Percentiles rank a stretch among this genome's conserved stretches.
phyloP scores from a whole-genome alignment of 805 yeast species.

The Brettanomyces anomalus region DNA sequence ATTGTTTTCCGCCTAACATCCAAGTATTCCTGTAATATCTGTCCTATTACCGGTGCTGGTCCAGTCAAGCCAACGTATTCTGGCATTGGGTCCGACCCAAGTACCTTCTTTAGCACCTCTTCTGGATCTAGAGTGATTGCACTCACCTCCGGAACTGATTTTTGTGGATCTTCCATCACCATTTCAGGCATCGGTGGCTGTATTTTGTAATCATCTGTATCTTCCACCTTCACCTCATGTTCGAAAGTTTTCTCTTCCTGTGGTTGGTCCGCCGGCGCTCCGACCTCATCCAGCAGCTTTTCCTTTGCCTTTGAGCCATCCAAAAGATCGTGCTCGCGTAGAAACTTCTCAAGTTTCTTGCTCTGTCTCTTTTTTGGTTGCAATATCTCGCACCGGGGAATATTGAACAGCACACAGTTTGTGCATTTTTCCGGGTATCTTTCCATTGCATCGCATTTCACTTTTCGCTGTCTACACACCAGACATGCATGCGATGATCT shows the following conservation, averaged over 20 bases:
- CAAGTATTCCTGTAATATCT: constrained; percentile 20
- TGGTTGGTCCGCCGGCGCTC: neutral
- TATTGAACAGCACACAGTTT: constrained; percentile 62
- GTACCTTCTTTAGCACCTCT: constrained; percentile 10
- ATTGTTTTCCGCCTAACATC: constrained; percentile 4
- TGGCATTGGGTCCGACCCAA: constrained; percentile 10
- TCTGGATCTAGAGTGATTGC: constrained; percentile 15
- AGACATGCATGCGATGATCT: constrained; percentile 67
- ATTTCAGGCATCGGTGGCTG: constrained; percentile 1
- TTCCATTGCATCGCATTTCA: constrained; percentile 64
- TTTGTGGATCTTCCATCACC: constrained; percentile 16
- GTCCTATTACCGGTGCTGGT: constrained; percentile 21
- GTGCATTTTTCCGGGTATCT: constrained; percentile 45
- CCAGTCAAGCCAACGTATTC: constrained; percentile 28
- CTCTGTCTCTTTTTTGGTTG: constrained; percentile 28
- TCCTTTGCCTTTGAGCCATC: neutral
- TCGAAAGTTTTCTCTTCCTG: neutral
- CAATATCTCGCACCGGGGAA: constrained; percentile 57
- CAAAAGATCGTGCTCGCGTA: constrained; percentile 4
- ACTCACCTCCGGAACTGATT: constrained; percentile 8
- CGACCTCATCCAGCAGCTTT: neutral
- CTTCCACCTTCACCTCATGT: too few relatives aligned
- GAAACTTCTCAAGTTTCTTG: constrained; percentile 15
- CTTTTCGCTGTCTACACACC: constrained; percentile 72
- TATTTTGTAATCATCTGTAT: neutral